A percentile compares a stretch with the other conserved stretches of the same genome.
Conservation (phyloP, 305 asterid species). For the Fraxinus sp. region DNA sequence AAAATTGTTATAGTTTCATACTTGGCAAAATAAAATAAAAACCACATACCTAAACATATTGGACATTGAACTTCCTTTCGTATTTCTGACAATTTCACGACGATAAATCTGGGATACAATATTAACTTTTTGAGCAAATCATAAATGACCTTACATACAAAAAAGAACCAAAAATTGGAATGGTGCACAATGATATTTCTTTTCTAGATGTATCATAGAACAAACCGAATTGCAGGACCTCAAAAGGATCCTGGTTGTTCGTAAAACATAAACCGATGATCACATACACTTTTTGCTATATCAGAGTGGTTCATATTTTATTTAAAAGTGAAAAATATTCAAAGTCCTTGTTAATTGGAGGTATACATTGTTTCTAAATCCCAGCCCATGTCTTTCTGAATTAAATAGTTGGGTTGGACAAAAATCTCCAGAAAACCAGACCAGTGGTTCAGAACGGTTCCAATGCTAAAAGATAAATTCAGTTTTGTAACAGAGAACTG, state of each 20-base stretch:
- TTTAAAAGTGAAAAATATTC: neutral
- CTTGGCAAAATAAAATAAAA: constrained; percentile 19
- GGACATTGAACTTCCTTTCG: constrained; percentile 94
- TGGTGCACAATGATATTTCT: constrained; percentile 11
- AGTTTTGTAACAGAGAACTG: neutral
- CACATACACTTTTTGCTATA: neutral
- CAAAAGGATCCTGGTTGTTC: constrained; percentile 9
- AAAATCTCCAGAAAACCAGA: neutral
- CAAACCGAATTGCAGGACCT: neutral
- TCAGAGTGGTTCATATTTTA: neutral
- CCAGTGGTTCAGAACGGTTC: neutral
- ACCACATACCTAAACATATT: constrained; percentile 54
- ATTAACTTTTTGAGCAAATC: constrained; percentile 18
- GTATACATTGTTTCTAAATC: neutral
- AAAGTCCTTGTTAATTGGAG: neutral
- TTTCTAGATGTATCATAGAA: constrained; percentile 20
- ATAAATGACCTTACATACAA: constrained; percentile 7
- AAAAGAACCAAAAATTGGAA: constrained; percentile 15
- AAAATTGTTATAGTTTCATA: constrained; percentile 14
- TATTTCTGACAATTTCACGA: constrained; percentile 63
- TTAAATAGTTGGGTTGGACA: neutral
- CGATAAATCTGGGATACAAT: constrained; percentile 41
- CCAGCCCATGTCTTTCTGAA: neutral
- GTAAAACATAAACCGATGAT: neutral
- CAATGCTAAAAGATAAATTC: neutral